A percentile compares a stretch with the other conserved stretches of the same genome.
These are phyloP conservation scores for Hemileccinum hortonii DNA, from an alignment of 1,284 basidiomycete genomes.

Conservation along the genomic window DNA sequence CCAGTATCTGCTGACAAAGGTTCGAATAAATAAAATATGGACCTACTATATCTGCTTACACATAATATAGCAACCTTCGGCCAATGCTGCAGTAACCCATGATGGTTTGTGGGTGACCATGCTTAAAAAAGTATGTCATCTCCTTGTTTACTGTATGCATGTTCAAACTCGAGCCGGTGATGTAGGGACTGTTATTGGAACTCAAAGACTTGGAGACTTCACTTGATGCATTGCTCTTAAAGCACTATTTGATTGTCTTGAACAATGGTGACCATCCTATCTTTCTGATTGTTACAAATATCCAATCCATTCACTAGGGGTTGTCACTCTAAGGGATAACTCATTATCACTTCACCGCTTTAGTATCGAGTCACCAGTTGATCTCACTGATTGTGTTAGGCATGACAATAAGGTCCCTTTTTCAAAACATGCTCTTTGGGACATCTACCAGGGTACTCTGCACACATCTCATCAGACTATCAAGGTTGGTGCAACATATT, in stretches of 20 bases:
- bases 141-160: not conserved
- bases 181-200: not conserved
- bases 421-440: not conserved
- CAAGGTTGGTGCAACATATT: not conserved
- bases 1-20: not conserved
- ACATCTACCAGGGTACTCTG: not conserved
- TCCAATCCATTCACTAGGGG: not conserved
- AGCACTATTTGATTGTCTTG: not conserved
- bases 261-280: not conserved
- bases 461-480: not conserved
- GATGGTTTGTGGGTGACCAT: not conserved
- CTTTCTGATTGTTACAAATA: not conserved
- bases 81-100: not conserved
- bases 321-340: not conserved
- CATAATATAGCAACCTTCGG: not conserved
- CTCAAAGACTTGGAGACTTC: not conserved
- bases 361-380: not conserved
- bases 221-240: not conserved
- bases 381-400: not conserved
- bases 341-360: not conserved
- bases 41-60: not conserved
- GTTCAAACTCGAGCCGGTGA: not conserved
- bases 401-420: too few relatives aligned
- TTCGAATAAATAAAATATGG: not conserved
- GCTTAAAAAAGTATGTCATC: not conserved